These are phyloP conservation scores for Colletotrichum lupini DNA, from an alignment of 2,329 filamentous ascomycete species.

Conservation along the genomic window DNA sequence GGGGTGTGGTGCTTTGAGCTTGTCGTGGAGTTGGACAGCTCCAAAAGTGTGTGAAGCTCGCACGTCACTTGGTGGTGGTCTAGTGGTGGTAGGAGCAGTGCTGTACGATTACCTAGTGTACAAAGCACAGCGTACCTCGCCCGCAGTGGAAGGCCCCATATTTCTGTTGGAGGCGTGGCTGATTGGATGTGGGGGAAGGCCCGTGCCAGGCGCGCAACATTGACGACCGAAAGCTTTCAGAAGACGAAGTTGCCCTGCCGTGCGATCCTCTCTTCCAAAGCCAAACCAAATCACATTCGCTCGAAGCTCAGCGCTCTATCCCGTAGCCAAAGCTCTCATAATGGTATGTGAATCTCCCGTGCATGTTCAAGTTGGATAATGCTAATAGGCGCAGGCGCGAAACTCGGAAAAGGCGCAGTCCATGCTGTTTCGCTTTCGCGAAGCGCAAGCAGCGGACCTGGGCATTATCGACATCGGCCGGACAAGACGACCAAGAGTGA, in stretches of 20 bases:
- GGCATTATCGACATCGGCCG: constrained; percentile 95
- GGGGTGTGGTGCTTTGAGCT: constrained; percentile 20
- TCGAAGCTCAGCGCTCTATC: constrained; percentile 8
- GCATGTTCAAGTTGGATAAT: accelerated
- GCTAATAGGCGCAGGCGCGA: constrained; percentile 73
- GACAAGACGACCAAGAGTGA: constrained; percentile 88
- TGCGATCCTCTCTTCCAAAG: constrained; percentile 14
- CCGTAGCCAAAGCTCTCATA: constrained; percentile 5
- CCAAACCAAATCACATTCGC: background rate
- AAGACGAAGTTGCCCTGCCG: background rate
- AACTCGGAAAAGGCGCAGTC: constrained; percentile 99
- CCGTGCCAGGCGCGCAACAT: constrained; percentile 22
- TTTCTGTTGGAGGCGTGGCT: background rate
- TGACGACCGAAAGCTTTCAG: constrained; percentile 24
- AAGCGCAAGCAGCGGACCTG: constrained; percentile 93
- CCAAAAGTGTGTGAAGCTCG: constrained; percentile 20
- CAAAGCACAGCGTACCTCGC: background rate
- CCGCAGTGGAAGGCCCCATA: background rate
- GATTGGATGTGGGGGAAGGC: constrained; percentile 21
- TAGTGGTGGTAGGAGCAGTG: background rate
- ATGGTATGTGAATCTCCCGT: constrained; percentile 3
- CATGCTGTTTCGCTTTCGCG: constrained; percentile 99
- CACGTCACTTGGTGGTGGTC: constrained; percentile 1
- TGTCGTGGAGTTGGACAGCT: constrained; percentile 22
- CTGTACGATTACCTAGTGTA: background rate